Evolutionary conservation across 2,329 filamentous ascomycete species (phyloP).

Genomic region (Dactylellina sp.): DNA sequence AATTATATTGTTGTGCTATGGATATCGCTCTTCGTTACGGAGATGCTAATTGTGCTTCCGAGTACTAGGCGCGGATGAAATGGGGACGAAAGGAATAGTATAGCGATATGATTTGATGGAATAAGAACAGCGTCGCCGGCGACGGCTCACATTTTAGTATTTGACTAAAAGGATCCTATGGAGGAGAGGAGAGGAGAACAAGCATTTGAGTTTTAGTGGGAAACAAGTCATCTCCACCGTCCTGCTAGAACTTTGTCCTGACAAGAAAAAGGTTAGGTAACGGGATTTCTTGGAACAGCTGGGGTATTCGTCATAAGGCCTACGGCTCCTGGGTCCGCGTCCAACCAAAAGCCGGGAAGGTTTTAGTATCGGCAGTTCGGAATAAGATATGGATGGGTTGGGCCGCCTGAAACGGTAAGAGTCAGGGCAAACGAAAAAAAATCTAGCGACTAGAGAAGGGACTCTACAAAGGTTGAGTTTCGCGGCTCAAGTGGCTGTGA

Average conservation of each 20-base stretch:
- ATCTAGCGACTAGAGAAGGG: no score
- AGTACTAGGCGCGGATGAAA: not conserved
- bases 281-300: not conserved
- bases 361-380: constrained; percentile 29
- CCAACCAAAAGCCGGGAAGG: not conserved
- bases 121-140: constrained; percentile 26
- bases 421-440: not conserved
- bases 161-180: not conserved
- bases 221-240: not conserved
- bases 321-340: not conserved
- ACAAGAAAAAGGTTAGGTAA: not conserved
- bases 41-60: not conserved
- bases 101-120: not conserved
- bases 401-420: constrained; percentile 17
- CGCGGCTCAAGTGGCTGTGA: not conserved
- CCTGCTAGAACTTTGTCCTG: constrained; percentile 4
- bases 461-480: no score
- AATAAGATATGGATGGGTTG: constrained; percentile 5
- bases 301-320: constrained; percentile 30
- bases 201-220: not conserved
- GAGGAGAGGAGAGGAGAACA: not conserved
- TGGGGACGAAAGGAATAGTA: constrained; percentile 3
- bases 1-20: no score
- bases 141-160: constrained; percentile 14
- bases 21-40: no score